phyloP scores from a whole-genome alignment of 805 yeast genomes.

The Blastobotrys terrestris region DNA sequence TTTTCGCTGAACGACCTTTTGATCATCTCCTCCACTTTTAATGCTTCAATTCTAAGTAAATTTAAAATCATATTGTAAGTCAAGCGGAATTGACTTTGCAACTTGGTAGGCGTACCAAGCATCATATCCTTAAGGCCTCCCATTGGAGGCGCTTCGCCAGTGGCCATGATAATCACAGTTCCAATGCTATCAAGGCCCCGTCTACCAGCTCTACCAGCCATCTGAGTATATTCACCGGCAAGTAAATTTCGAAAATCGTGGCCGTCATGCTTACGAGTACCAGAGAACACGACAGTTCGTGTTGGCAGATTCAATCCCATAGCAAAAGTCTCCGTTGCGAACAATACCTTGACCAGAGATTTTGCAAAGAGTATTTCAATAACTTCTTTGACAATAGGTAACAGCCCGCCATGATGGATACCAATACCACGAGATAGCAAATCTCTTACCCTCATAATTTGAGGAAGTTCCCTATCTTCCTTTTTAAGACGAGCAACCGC shows the following conservation, averaged over 20 bases:
- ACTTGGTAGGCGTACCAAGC: slow-evolving; percentile 83
- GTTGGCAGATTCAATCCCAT: slow-evolving; percentile 98
- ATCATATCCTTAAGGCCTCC: slow-evolving; percentile 69
- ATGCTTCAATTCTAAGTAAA: slow-evolving; percentile 84
- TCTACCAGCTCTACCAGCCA: slow-evolving; percentile 99
- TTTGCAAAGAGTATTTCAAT: slow-evolving; percentile 88
- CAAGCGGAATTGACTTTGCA: slow-evolving; percentile 83
- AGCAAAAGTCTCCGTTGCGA: slow-evolving; percentile 98
- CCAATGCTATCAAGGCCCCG: slow-evolving; percentile 93
- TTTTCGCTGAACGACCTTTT: slow-evolving; percentile 93
- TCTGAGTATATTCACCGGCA: slow-evolving; percentile 97
- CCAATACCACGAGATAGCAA: slow-evolving; percentile 88
- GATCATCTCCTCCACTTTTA: slow-evolving; percentile 97
- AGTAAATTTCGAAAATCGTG: slow-evolving; percentile 68
- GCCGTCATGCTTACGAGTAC: slow-evolving; percentile 87
- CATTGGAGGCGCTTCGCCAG: slow-evolving; percentile 28
- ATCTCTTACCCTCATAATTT: slow-evolving; percentile 75
- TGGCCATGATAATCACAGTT: slow-evolving; percentile 86
- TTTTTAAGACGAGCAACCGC: slow-evolving; percentile 81
- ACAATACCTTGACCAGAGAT: slow-evolving; percentile 79
- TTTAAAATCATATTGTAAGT: slow-evolving; percentile 95
- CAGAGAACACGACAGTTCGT: slow-evolving; percentile 88
- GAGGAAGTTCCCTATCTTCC: slow-evolving; percentile 92
- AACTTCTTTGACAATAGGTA: slow-evolving; percentile 89
- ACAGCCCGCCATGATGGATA: slow-evolving; percentile 89